Evolutionary conservation across 2,329 filamentous ascomycete species (phyloP).

Genomic region (Onygenales sp.): DNA sequence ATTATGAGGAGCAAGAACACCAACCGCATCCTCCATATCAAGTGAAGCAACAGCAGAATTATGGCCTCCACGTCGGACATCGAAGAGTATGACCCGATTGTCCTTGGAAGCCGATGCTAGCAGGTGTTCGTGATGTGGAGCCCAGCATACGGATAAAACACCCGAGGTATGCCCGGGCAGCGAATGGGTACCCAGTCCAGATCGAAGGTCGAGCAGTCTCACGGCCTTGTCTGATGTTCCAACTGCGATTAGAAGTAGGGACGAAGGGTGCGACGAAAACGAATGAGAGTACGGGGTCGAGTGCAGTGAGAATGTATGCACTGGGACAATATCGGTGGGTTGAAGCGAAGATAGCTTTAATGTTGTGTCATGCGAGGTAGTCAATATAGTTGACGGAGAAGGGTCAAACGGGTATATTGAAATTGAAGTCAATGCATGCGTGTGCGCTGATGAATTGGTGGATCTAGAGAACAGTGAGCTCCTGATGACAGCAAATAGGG

Average conservation of each 20-base stretch:
- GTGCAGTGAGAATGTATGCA: constrained; percentile 38
- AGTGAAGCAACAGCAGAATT: constrained; percentile 66
- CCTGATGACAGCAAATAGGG: constrained; percentile 2
- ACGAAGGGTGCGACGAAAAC: constrained; percentile 58
- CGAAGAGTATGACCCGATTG: constrained; percentile 76
- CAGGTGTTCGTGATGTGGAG: constrained; percentile 66
- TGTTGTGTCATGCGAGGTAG: constrained; percentile 37
- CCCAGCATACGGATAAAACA: constrained; percentile 67
- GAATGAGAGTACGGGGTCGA: constrained; percentile 53
- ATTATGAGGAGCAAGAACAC: constrained; percentile 41
- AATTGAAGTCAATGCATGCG: constrained; percentile 36
- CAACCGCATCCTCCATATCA: constrained; percentile 74
- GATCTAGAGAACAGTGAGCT: constrained; percentile 11
- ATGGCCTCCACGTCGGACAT: constrained; percentile 61
- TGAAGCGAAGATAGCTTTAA: constrained; percentile 35
- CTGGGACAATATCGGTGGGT: constrained; percentile 29
- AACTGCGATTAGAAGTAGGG: constrained; percentile 69
- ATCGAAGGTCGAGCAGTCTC: constrained; percentile 75
- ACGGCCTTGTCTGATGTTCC: constrained; percentile 79
- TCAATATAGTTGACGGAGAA: constrained; percentile 36
- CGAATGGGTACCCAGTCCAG: constrained; percentile 64
- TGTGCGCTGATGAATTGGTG: constrained; percentile 31
- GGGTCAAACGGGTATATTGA: constrained; percentile 42
- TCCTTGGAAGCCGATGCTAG: constrained; percentile 79
- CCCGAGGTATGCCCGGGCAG: constrained; percentile 59